Percentiles rank a stretch among this genome's conserved stretches.
These are phyloP conservation scores for Pseudogymnoascus sp. DNA, from an alignment of 2,329 filamentous ascomycete genomes.

Conservation along the genomic window DNA sequence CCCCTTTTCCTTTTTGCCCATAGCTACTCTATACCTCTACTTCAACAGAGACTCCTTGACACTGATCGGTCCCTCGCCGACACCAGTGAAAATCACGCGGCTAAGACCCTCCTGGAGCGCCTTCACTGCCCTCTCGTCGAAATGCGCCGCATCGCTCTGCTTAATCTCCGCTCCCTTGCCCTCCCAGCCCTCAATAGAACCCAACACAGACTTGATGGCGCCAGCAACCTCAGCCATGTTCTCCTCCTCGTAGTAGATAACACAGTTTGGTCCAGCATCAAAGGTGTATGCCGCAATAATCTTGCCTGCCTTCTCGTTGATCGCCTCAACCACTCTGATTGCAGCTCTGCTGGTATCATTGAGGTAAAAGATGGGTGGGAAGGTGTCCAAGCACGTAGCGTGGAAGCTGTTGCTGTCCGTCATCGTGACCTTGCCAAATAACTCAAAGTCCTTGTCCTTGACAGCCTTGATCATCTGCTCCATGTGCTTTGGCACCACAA, in stretches of 20 bases:
- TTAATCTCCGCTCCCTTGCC: conserved; percentile 45
- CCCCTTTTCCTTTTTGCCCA: background rate
- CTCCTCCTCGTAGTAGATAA: conserved; percentile 88
- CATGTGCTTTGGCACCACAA: conserved; percentile 80
- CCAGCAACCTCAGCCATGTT: conserved; percentile 67
- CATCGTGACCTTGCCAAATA: conserved; percentile 89
- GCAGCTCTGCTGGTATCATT: conserved; percentile 87
- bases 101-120: conserved; percentile 71
- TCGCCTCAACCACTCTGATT: conserved; percentile 78
- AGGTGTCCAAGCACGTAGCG: conserved; percentile 86
- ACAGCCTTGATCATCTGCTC: conserved; percentile 76
- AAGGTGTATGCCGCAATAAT: conserved; percentile 91
- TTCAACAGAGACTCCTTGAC: conserved; percentile 68
- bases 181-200: conserved; percentile 63
- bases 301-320: conserved; percentile 73
- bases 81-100: conserved; percentile 81
- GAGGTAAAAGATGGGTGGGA: conserved; percentile 97
- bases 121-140: conserved; percentile 58
- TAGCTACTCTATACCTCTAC: conserved; percentile 43
- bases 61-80: conserved; percentile 80
- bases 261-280: conserved; percentile 92
- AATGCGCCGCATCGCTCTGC: conserved; percentile 41
- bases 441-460: conserved; percentile 66
- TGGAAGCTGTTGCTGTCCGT: conserved; percentile 96
- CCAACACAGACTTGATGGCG: conserved; percentile 62